phyloP scores from a whole-genome alignment of 306 rosid species.

The Cucumis cinereus region DNA sequence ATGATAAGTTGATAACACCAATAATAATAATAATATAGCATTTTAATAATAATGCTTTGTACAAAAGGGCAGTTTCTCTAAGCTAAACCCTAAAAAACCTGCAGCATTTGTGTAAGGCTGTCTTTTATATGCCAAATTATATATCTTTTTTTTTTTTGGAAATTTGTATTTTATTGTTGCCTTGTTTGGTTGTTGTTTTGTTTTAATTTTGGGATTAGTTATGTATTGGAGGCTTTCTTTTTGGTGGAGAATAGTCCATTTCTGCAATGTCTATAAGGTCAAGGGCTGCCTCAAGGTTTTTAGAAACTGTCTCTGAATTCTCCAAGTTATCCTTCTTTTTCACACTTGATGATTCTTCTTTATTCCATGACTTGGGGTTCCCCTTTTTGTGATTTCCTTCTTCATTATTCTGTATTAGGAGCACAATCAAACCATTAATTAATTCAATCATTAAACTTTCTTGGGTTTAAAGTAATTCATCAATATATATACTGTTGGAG shows the following conservation, averaged over 20 bases:
- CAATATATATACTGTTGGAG: too few relatives aligned
- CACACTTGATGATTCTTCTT: too few relatives aligned
- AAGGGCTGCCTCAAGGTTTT: background rate
- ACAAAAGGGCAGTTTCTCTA: conserved; percentile 25
- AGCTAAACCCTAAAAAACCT: conserved; percentile 37
- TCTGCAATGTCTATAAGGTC: conserved; percentile 48
- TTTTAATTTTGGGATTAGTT: conserved; percentile 24
- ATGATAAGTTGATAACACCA: background rate
- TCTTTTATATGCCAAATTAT: background rate
- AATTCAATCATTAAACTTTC: too few relatives aligned
- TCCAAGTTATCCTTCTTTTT: too few relatives aligned
- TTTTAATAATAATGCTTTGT: conserved; percentile 16
- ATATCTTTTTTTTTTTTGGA: background rate
- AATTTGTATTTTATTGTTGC: background rate
- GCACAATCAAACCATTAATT: too few relatives aligned
- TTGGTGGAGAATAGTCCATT: conserved; percentile 89
- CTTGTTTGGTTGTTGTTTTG: background rate
- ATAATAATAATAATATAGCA: conserved; percentile 10
- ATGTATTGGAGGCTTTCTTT: conserved; percentile 76
- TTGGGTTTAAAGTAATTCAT: too few relatives aligned
- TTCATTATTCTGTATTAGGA: too few relatives aligned
- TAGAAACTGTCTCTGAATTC: conserved; percentile 11
- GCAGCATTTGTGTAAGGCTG: conserved; percentile 72
- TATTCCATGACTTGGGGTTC: too few relatives aligned
- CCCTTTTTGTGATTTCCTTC: too few relatives aligned